Conservation (phyloP, 257 asterid genomes). For the Apocynum venetum region DNA sequence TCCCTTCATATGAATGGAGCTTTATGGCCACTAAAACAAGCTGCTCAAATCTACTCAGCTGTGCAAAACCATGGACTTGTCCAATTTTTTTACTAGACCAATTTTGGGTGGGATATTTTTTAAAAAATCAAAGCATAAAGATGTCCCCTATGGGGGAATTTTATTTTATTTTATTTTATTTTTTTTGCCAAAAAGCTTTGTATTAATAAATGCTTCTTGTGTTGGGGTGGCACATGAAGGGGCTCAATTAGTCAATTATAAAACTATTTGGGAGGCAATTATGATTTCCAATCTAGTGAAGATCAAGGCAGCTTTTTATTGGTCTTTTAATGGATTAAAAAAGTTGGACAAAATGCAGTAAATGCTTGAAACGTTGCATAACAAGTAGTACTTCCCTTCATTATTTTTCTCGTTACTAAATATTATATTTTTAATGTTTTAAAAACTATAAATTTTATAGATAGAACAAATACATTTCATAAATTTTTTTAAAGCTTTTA, state of each 20-base stretch:
- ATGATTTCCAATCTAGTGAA: neutral
- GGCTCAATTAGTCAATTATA: neutral
- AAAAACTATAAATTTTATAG: too few relatives aligned
- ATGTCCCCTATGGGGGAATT: too few relatives aligned
- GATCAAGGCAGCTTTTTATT: too few relatives aligned
- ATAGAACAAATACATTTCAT: too few relatives aligned
- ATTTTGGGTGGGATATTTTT: neutral
- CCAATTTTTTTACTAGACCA: neutral
- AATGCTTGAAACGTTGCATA: too few relatives aligned
- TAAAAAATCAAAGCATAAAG: neutral
- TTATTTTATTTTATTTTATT: neutral
- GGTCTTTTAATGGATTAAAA: neutral
- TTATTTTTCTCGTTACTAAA: too few relatives aligned
- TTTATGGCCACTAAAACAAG: conserved; percentile 29
- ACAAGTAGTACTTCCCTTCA: too few relatives aligned
- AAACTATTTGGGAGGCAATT: neutral
- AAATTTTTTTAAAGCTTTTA: too few relatives aligned
- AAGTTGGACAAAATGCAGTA: neutral
- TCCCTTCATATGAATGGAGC: conserved; percentile 19
- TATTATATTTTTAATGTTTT: too few relatives aligned
- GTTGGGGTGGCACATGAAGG: conserved; percentile 5
- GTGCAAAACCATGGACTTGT: conserved; percentile 31
- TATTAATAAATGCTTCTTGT: neutral
- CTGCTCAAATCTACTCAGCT: conserved; percentile 21
- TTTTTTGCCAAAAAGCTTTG: neutral